Evolutionary conservation across 176 grass and related monocot species (phyloP).

Genomic region (Alloteropsis semialata): DNA sequence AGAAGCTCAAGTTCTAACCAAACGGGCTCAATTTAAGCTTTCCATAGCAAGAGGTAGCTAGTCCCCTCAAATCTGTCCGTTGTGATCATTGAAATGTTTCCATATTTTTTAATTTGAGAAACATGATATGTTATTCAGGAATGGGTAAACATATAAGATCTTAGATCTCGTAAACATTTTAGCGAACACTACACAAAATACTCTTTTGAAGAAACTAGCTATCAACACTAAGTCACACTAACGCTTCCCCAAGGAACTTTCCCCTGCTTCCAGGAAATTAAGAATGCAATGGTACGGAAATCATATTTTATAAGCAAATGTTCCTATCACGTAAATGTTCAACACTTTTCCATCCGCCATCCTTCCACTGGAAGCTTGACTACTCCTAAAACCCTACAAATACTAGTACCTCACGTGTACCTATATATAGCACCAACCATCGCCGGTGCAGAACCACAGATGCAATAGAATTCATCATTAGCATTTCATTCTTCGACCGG

Average conservation of each 20-base stretch:
- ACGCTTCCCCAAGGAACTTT: background rate
- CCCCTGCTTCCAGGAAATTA: conserved; percentile 15
- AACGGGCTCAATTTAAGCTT: too few species aligned
- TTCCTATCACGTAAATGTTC: conserved; percentile 1
- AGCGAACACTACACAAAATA: background rate
- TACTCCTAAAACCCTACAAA: conserved; percentile 25
- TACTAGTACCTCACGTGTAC: background rate
- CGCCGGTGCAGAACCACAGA: background rate
- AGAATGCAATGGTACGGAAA: background rate
- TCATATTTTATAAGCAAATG: background rate
- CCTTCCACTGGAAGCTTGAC: conserved; percentile 13
- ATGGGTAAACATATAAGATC: background rate
- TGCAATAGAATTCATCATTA: background rate
- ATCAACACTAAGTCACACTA: background rate
- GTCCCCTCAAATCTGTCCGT: background rate
- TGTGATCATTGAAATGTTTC: background rate
- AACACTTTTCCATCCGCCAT: background rate
- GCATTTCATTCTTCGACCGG: background rate
- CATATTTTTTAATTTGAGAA: background rate
- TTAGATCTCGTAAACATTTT: background rate
- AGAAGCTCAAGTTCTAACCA: too few species aligned
- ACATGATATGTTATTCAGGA: background rate
- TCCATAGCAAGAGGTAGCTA: background rate
- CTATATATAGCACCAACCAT: background rate
- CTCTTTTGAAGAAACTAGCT: background rate